Conservation (phyloP, 2,329 filamentous ascomycete species). For the Aspergillus costaricaensis region DNA sequence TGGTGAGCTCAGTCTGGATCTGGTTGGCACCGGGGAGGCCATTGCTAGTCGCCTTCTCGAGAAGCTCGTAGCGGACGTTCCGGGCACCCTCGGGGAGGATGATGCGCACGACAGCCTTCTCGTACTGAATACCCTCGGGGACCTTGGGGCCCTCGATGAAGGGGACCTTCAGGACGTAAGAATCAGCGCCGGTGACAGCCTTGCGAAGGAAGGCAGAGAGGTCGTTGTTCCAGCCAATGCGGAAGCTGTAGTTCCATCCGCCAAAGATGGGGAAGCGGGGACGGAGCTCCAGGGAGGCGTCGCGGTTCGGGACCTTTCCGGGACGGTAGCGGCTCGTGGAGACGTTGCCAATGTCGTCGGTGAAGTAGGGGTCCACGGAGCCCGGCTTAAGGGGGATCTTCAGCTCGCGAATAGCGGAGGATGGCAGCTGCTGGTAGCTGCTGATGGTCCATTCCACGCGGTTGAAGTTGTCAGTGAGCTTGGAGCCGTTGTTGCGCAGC, state of each 20-base stretch:
- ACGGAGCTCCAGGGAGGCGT: conserved; percentile 85
- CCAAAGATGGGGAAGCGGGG: conserved; percentile 96
- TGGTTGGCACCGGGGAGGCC: conserved; percentile 63
- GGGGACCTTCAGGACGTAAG: conserved; percentile 85
- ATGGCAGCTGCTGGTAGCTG: conserved; percentile 74
- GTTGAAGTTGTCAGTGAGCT: conserved; percentile 71
- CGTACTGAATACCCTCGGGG: conserved; percentile 82
- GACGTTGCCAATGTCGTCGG: conserved; percentile 94
- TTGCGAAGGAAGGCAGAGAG: conserved; percentile 73
- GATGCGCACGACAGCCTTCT: conserved; percentile 74
- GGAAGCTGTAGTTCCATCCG: conserved; percentile 97
- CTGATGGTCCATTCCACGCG: conserved; percentile 73
- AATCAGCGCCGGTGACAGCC: conserved; percentile 58
- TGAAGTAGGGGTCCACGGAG: conserved; percentile 87
- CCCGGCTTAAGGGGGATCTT: conserved; percentile 77
- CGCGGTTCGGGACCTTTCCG: conserved; percentile 63
- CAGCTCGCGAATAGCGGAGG: conserved; percentile 77
- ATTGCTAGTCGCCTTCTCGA: conserved; percentile 67
- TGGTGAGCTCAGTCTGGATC: conserved; percentile 58
- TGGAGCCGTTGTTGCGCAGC: conserved; percentile 82
- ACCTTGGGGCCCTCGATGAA: conserved; percentile 92
- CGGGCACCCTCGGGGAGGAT: conserved; percentile 88
- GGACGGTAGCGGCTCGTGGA: conserved; percentile 85
- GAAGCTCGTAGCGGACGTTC: conserved; percentile 63
- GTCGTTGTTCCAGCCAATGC: conserved; percentile 91